These are phyloP conservation scores for Pyrenula aspistea DNA, from an alignment of 495 filamentous ascomycete genomes.

Conservation along the genomic window DNA sequence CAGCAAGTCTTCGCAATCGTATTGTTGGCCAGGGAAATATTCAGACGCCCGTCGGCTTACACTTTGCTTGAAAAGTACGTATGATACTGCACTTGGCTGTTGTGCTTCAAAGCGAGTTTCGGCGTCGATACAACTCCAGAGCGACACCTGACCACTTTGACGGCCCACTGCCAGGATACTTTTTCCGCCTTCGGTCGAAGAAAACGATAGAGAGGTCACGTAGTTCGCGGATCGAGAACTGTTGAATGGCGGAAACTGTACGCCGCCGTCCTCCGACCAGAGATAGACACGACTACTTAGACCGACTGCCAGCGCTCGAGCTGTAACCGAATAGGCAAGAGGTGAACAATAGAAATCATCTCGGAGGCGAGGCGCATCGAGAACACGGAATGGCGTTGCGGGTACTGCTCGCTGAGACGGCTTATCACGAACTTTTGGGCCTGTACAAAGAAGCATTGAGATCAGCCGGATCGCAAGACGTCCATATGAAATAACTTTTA, in stretches of 20 bases:
- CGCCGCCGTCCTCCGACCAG: constrained; percentile 66
- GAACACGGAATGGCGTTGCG: constrained; percentile 67
- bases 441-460: neutral
- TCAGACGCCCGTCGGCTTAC: constrained; percentile 29
- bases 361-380: constrained; percentile 76
- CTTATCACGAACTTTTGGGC: constrained; percentile 3
- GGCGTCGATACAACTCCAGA: constrained; percentile 47
- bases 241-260: constrained; percentile 32
- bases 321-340: constrained; percentile 67
- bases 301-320: constrained; percentile 71
- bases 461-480: no score
- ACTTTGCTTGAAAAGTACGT: constrained; percentile 54
- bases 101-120: constrained; percentile 61
- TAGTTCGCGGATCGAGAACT: constrained; percentile 34
- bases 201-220: constrained; percentile 81
- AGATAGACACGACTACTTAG: constrained; percentile 72
- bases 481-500: no score
- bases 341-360: constrained; percentile 96
- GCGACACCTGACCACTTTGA: constrained; percentile 49
- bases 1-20: constrained; percentile 60
- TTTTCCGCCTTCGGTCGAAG: constrained; percentile 61
- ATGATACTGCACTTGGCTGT: constrained; percentile 61
- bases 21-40: constrained; percentile 17
- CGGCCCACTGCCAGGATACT: constrained; percentile 79
- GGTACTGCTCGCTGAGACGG: constrained; percentile 33